Evolutionary conservation across 2,329 filamentous ascomycete genomes (phyloP), one percentile per base, ranked within the genome.

Genomic region (Fusarium protoensiforme): DNA sequence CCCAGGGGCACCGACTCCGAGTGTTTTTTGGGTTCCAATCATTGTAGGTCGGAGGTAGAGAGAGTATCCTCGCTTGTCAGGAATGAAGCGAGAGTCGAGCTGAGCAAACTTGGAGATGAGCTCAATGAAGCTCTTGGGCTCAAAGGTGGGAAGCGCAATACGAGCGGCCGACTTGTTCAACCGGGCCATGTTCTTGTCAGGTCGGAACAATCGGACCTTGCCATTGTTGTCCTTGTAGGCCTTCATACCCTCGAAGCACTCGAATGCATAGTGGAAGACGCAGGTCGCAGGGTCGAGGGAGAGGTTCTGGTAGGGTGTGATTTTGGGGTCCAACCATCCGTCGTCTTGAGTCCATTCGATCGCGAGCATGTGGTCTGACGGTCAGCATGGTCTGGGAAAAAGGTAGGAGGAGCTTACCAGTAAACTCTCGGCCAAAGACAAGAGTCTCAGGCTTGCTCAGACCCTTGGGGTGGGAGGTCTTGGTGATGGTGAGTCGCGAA

Each of bases 201-300:
- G 96, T 36, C 96, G 91, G 89, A 99, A 99, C 63, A 99, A 87
- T 64, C 96, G 92, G 76, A 98, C 90, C 68, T 91, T 86, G 77
- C 94, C 94, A 48, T 90, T 81, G 78, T 89, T 90, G 85, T 97
- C 94, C 84, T 96, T 97, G 89, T 99, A 99, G 68, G 96, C 96
- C 87, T 99, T 99, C 95, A 98, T 98, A 77, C 96, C 96, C 87
- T 99, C 96, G 84, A 99, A 99, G 83, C 93, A 96, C 84, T 97
- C 94, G 81, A 98, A 98, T 57, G 94, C 96, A 84, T 99, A 99
- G 89, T 99, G 96, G 85, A 99, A 96, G 72, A 98, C 96, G 85
- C 95, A 98, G 36, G 94, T 96, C 48, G 96, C 94, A 29, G 96
- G 96, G 83, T 98, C 96, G 78, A 99, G 92, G 53, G 94, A 96